Base-by-base conservation (phyloP, 129 eudicot genomes). In the Centella asiatica region DNA sequence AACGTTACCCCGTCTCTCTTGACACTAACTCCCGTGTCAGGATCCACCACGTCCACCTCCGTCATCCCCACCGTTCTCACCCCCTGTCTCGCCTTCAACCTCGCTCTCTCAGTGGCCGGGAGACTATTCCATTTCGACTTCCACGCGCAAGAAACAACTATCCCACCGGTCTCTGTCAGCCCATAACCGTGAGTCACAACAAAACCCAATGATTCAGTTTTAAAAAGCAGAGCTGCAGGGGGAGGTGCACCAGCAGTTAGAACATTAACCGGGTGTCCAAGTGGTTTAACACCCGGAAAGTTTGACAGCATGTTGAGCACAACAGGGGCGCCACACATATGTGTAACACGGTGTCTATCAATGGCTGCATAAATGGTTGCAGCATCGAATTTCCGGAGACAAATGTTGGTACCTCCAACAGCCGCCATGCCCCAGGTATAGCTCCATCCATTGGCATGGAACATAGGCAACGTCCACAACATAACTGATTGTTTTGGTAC, bases 211-310 rank as follows among this genome's bases (percentile, higher is more conserved):
- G 88, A 37, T 69, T 89, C 97, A 0, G 95, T 66, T 4, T 85
- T 74, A 11, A 40, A 27, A 36, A 89, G 70, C 11, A 89, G 82
- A 6, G 86, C 75, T 0, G 95, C 86, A 0, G 97, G 88, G 1
- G 97, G 97, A 8, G 97, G 95, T 0, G 97, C 85, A 9, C 95
- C 97, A 51, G 84, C 89, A 0, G 95, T 89, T 71, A 71, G 62
- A 10, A 84, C 47, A 0, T 68, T 61, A 1, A 84, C 86, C 19
- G 86, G 83, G 14, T 17, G 42, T 18, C 61, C 50, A 2, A 83
- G 45, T 0, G 55, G 69, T 42, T 49, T 65, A 6, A 29, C 80
- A 23, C 19, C 28, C 1, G 78, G 69, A 4, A 4, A 7, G 8
- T 68, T 83, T 1, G 83, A 68, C 2, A 83, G 56, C 90, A 83